Evolutionary conservation across 2,329 filamentous ascomycete species (phyloP).

Genomic region (Nannizziopsis arthrosporioides): DNA sequence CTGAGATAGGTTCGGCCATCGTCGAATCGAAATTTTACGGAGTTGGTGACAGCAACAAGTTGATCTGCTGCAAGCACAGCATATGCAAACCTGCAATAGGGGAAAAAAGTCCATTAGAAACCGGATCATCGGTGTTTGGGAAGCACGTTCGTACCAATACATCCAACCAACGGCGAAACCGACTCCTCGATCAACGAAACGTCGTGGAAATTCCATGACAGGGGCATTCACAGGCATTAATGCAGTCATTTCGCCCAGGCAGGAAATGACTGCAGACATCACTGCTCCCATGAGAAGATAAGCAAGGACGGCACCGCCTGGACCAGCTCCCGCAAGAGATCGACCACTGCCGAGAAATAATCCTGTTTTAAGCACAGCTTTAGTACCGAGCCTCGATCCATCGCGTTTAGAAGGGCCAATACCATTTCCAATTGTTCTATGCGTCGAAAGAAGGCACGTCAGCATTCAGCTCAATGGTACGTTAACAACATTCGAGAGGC

Average conservation of each 20-base stretch:
- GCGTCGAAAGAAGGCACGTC: conserved; percentile 7
- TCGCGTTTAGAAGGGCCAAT: conserved; percentile 1
- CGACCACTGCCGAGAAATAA: conserved; percentile 33
- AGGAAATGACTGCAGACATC: conserved; percentile 35
- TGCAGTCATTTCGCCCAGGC: conserved; percentile 35
- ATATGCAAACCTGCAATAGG: conserved; percentile 23
- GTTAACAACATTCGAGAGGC: not conserved
- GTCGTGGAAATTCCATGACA: conserved; percentile 31
- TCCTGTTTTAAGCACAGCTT: conserved; percentile 17
- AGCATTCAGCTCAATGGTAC: not conserved
- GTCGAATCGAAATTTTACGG: conserved; percentile 33
- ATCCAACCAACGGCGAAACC: conserved; percentile 39
- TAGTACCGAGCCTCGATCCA: not conserved
- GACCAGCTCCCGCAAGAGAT: conserved; percentile 32
- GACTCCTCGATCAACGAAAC: conserved; percentile 34
- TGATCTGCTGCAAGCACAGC: conserved; percentile 27
- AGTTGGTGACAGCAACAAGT: conserved; percentile 30
- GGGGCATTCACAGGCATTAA: conserved; percentile 33
- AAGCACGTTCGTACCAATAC: conserved; percentile 27
- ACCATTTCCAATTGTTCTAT: conserved; percentile 34
- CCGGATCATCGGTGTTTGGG: conserved; percentile 21
- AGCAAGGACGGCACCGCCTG: conserved; percentile 31
- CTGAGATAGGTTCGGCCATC: conserved; percentile 22
- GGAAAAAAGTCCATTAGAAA: not conserved
- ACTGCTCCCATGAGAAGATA: conserved; percentile 36